Evolutionary conservation across 305 asterid genomes (phyloP), one percentile per base, ranked within the genome.

Genomic region (Nicotiana rustica): DNA sequence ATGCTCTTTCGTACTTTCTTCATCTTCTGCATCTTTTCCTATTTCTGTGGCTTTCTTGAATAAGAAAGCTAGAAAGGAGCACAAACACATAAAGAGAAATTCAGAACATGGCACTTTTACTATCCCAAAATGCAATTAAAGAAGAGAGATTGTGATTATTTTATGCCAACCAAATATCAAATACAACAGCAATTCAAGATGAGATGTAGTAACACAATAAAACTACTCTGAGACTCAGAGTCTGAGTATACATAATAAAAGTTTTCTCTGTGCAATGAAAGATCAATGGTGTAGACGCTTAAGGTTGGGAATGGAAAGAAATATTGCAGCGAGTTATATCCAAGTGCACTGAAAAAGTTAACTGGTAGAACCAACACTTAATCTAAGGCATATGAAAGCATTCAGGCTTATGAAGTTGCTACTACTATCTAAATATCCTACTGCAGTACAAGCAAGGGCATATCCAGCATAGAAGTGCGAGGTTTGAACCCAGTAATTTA

Each of bases 1-100:
- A 73, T 89, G 88, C 33, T 85, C 89, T 29, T 31, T 71, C 38
- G 33, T 78, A 86, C 47, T 67, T 69, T 83, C 83, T 14, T 79
- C 89, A 66, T 70, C 89, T 29, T 52, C 79, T 3, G 38, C 81
- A 25, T 83, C 84, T 62, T 75, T 84, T 18, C 84, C 86, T 85
- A 91, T 70, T 17, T 89, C 92, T 85, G 86, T 90, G 64, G 94
- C 92, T 90, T 94, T 93, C 85, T 87, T 91, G 81, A 93, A 87
- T 86, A 95, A 85, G 91, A 91, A 95, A 55, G 95, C 98, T 95
- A 83, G 75, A 67, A 35, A 67, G 59, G 29, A 67, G 47, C 41
- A 29, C 65, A 75, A 75, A 49, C 35, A 8, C 52, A 35, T 15
- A 67, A 17, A 17, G 44, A 52, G 79, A 75, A 73, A 15, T 25